Conservation (phyloP, 2,329 filamentous ascomycete species). For the Cordyceps fumosorosea region DNA sequence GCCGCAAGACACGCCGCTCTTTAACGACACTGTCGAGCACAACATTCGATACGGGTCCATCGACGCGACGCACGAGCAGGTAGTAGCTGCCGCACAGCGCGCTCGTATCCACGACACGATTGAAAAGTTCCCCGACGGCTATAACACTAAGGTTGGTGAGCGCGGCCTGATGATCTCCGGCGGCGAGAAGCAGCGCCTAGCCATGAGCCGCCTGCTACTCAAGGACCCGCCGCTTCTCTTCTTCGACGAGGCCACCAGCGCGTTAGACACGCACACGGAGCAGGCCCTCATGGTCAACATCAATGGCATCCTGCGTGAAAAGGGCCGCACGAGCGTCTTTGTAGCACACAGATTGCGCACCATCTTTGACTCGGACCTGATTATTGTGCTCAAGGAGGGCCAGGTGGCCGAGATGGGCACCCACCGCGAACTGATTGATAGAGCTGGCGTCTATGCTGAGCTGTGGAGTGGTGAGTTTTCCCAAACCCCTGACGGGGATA, state of each 20-base stretch:
- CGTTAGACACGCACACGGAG: conserved; percentile 89
- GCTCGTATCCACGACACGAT: conserved; percentile 84
- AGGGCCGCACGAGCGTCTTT: conserved; percentile 84
- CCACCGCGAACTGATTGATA: conserved; percentile 75
- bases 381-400: conserved; percentile 83
- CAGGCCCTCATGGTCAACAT: conserved; percentile 87
- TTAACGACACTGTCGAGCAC: conserved; percentile 93
- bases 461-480: conserved; percentile 73
- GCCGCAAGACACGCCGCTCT: conserved; percentile 92
- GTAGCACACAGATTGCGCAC: conserved; percentile 88
- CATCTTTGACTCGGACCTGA: conserved; percentile 88
- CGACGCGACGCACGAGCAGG: conserved; percentile 63
- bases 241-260: conserved; percentile 92
- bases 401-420: conserved; percentile 83
- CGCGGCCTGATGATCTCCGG: conserved; percentile 95
- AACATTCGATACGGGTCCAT: conserved; percentile 92
- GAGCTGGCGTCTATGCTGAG: conserved; percentile 74
- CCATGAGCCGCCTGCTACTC: conserved; percentile 73
- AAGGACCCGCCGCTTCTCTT: conserved; percentile 88
- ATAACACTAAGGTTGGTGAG: conserved; percentile 86
- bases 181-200: conserved; percentile 87
- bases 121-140: conserved; percentile 74
- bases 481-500: background rate
- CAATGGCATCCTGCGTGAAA: conserved; percentile 84
- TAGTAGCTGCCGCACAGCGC: conserved; percentile 70